phyloP scores from a whole-genome alignment of 345 rosid species.

The Noccaea bulbosa region DNA sequence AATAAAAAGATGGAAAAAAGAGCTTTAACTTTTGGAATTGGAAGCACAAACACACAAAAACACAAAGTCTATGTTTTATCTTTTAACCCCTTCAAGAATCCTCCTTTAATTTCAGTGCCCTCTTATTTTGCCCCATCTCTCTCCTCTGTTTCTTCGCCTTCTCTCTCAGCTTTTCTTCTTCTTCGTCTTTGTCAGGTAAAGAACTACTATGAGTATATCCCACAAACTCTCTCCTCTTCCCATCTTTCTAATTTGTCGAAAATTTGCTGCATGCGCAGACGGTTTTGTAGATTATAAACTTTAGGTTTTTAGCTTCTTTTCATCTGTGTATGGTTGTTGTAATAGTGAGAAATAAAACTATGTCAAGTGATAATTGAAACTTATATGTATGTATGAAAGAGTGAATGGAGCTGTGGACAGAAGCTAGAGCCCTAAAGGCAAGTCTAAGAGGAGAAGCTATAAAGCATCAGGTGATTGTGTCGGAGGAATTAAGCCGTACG shows the following conservation, averaged over 20 bases:
- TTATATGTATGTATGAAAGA: conserved; percentile 35
- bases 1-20: background rate
- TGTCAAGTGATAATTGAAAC: conserved; percentile 32
- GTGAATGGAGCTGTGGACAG: conserved; percentile 64
- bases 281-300: conserved; percentile 16
- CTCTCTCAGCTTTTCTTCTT: conserved; percentile 36
- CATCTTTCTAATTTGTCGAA: conserved; percentile 11
- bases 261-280: conserved; percentile 36
- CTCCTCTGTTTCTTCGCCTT: conserved; percentile 38
- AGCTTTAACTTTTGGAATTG: conserved; percentile 41
- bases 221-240: conserved; percentile 13
- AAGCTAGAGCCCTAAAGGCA: conserved; percentile 62
- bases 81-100: conserved; percentile 32
- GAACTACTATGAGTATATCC: conserved; percentile 18
- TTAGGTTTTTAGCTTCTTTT: conserved; percentile 12
- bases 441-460: conserved; percentile 55
- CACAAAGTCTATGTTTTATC: conserved; percentile 29
- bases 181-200: conserved; percentile 38
- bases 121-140: conserved; percentile 25
- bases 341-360: conserved; percentile 14
- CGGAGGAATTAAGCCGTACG: conserved; percentile 47
- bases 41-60: conserved; percentile 36
- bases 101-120: conserved; percentile 41
- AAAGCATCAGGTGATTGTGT: conserved; percentile 42
- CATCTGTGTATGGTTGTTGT: conserved; percentile 29